Evolutionary conservation across 192 early-diverging fungal genomes (phyloP), one percentile per base, ranked within the genome.

Genomic region (Phycomyces blakesleeanus): DNA sequence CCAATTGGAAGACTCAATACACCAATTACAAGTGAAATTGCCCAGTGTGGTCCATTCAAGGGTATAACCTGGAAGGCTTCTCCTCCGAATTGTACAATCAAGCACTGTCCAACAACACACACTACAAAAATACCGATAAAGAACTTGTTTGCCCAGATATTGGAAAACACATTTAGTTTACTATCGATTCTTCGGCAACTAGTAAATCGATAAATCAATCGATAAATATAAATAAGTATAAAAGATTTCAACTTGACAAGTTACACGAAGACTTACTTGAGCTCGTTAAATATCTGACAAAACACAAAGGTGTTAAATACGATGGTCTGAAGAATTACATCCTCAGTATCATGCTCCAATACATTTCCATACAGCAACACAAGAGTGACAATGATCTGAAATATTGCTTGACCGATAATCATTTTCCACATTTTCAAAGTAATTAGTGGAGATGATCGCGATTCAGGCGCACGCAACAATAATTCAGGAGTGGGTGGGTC

Each of bases 241-340:
- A 3, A 47, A 11, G 12, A n/a, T n/a, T 18, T 47, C 3, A 11
- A 47, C 2, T 47, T 11, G 3, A 14, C 3, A 14, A 47, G 4
- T 7, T 47, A 47, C n/a, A 47, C 11, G 3, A 15, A 24, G n/a
- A 69, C 77, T 71, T 68, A 77, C 74, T 94, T 96, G 82, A 96
- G 81, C 78, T 93, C 86, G 81, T 92, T 93, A 66, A 94, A 93
- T 37, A 94, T 81, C 76, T 96, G 94, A 66, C 90, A 81, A 70
- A 91, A 91, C 4, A 95, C 90, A 76, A 97, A 97, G 11, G 91
- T 85, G 69, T 94, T 97, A 72, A 95, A 97, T n/a, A 97, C 89
- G 51, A 95, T 68, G 6, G 93, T 94, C 55, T 87, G 85, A 40
- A 93, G 74, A 16, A 56, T 41, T 1, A 20, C 54, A 47, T 69